phyloP scores from a whole-genome alignment of 2,329 filamentous ascomycete genomes.

The Alternaria panax region DNA sequence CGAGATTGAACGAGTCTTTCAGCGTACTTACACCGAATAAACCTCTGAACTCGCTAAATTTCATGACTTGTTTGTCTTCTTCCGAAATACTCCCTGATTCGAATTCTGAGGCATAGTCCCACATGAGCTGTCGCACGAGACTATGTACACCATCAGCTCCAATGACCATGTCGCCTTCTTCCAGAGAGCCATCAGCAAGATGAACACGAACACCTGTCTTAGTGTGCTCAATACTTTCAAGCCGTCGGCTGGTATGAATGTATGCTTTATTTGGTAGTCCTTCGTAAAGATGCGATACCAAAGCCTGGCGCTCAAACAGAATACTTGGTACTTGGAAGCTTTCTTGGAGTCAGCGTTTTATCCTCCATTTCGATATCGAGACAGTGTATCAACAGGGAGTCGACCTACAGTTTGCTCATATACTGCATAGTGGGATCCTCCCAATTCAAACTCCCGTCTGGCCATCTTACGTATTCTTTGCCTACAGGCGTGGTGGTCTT shows the following conservation, averaged over 20 bases:
- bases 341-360: not conserved
- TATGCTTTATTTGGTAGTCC: constrained; percentile 28
- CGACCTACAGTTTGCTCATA: constrained; percentile 4
- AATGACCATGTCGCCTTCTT: constrained; percentile 32
- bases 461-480: constrained; percentile 20
- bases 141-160: constrained; percentile 38
- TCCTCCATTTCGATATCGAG: not conserved
- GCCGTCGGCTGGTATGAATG: constrained; percentile 19
- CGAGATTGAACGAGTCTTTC: constrained; percentile 28
- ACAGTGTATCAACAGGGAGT: no score
- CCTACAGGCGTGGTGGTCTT: constrained; percentile 13
- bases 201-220: constrained; percentile 21
- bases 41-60: constrained; percentile 20
- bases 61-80: constrained; percentile 19
- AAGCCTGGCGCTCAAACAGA: constrained; percentile 27
- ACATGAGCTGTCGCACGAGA: constrained; percentile 29
- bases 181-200: constrained; percentile 24
- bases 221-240: constrained; percentile 25
- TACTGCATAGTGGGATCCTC: not conserved
- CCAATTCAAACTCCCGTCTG: constrained; percentile 18
- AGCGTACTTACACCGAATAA: constrained; percentile 25
- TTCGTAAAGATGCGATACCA: constrained; percentile 29
- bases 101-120: constrained; percentile 23
- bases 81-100: constrained; percentile 1
- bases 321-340: constrained; percentile 17